phyloP scores from a whole-genome alignment of 805 yeast species.

The Wickerhamiella lipophila region DNA sequence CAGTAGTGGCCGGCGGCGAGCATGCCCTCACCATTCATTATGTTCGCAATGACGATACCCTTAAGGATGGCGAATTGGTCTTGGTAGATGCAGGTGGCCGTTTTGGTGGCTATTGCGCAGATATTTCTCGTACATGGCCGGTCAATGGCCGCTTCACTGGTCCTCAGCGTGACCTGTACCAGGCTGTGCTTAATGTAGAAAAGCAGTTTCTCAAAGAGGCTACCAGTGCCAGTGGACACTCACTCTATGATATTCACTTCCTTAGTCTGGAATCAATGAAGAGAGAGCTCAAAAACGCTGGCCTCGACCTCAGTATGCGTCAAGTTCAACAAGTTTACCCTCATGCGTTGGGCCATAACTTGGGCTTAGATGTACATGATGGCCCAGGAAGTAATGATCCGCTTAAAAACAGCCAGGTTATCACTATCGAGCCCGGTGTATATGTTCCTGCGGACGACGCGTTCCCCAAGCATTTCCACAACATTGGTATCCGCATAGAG shows the following conservation, averaged over 20 bases:
- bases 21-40: conserved; percentile 89
- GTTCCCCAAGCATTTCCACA: conserved; percentile 71
- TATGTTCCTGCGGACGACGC: conserved; percentile 61
- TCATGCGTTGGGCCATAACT: conserved; percentile 89
- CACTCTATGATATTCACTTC: conserved; percentile 66
- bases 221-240: conserved; percentile 37
- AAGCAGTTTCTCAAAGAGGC: conserved; percentile 64
- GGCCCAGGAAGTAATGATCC: conserved; percentile 33
- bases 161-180: conserved; percentile 76
- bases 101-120: conserved; percentile 88
- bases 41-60: conserved; percentile 76
- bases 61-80: conserved; percentile 67
- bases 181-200: conserved; percentile 76
- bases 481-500: conserved; percentile 88
- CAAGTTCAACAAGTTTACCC: conserved; percentile 51
- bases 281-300: conserved; percentile 57
- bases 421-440: conserved; percentile 93
- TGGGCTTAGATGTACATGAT: conserved; percentile 69
- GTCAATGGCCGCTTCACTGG: conserved; percentile 56
- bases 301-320: conserved; percentile 36
- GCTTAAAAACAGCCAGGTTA: conserved; percentile 59
- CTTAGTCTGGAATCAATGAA: conserved; percentile 47
- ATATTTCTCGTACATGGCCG: conserved; percentile 96
- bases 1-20: conserved; percentile 90
- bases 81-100: conserved; percentile 93